Base-by-base conservation (phyloP, 768 basidiomycete genomes). In the Lentinula sp. region DNA sequence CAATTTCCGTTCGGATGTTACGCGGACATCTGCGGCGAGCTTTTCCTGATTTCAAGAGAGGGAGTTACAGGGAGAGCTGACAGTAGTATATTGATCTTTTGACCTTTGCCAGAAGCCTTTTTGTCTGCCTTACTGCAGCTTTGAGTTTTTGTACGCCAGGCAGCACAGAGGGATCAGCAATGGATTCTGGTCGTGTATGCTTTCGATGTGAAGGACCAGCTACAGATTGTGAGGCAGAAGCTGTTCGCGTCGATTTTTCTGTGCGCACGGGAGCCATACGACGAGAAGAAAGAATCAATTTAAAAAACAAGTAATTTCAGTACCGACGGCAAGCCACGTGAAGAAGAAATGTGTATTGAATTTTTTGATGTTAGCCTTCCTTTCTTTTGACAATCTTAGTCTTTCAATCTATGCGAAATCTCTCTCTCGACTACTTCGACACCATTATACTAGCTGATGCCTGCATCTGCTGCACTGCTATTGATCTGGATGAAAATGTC, bases 111-210 rank as follows among this genome's bases (percentile, higher is more conserved):
- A 96, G 79, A 40, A 98, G 74, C 51, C 95, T 76, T 63, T 84
- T 83, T 1, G 93, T 89, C 74, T 96, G 94, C 58, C 95, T 78
- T 57, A 98, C 74, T 31, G 86, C 78, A 5, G 93, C 82, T 71
- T 97, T 98, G 64, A 96, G 75, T 73, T 93, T 97, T 66, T 89
- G 89, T 5, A 94, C 81, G 15, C 94, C 93, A 2, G 87, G 88
- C 5, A 78, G 56, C 2, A 68, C 71, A 43, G 60, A 66, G 31
- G 74, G 59, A 18, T 74, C 74, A 52, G 72, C 69, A 42, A 69
- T 66, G 15, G 51, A 51, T n/a, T 69, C 62, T 23, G 64, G 67
- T 23, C 64, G 58, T 35, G 57, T 66, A 21, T 65, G 59, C 52
- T 73, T 73, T 10, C 62, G 69, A 61, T 71, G 72, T 51, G 66